phyloP scores from a whole-genome alignment of 202 grass and related monocot genomes.

The Zizania palustris region DNA sequence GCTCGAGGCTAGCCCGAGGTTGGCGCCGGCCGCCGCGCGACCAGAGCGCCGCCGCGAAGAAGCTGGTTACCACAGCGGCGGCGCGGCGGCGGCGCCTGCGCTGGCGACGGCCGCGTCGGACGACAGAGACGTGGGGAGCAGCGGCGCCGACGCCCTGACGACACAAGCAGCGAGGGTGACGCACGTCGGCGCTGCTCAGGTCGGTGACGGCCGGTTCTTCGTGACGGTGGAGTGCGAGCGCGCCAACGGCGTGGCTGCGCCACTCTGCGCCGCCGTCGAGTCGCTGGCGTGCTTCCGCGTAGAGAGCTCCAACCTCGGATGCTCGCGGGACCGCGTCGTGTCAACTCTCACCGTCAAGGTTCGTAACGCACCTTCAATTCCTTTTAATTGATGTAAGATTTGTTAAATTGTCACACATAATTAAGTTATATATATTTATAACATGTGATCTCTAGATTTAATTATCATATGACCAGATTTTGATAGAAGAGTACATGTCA shows the following conservation, averaged over 20 bases:
- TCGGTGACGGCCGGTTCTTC: constrained; percentile 57
- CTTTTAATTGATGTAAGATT: no score
- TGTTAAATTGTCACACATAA: no score
- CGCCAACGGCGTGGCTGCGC: constrained; percentile 43
- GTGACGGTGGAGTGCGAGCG: constrained; percentile 71
- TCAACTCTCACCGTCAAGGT: constrained; percentile 67
- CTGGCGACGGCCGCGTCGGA: not conserved
- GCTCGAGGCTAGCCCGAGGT: constrained; percentile 51
- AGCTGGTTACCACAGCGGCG: no score
- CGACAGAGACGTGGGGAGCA: constrained; percentile 12
- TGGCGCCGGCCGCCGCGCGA: not conserved
- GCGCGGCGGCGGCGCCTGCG: not conserved
- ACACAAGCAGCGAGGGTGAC: constrained; percentile 41
- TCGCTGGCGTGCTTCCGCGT: constrained; percentile 55
- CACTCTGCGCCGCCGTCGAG: constrained; percentile 62
- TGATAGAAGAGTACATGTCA: no score
- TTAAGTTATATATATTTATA: no score
- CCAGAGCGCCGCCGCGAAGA: not conserved
- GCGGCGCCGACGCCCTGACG: not conserved
- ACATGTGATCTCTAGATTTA: no score
- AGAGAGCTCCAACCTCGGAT: constrained; percentile 55
- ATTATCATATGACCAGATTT: no score
- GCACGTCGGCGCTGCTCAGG: constrained; percentile 40
- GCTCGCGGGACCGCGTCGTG: constrained; percentile 48
- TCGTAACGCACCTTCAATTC: not conserved